These are phyloP conservation scores for Stachybotrys echinatus DNA, from an alignment of 2,329 filamentous ascomycete genomes.

Conservation along the genomic window DNA sequence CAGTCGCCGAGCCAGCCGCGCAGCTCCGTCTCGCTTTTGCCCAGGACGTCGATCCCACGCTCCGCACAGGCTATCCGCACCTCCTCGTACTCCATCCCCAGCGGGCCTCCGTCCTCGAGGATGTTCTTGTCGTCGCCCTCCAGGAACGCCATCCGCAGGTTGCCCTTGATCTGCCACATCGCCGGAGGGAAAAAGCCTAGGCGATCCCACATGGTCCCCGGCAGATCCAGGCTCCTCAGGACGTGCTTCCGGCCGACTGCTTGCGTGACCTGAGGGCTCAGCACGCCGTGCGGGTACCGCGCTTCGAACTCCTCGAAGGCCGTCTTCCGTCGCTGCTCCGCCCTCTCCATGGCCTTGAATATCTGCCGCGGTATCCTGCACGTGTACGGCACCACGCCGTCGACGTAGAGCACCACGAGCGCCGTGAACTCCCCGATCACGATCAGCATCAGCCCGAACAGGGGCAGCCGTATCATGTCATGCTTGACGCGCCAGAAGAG, in stretches of 20 bases:
- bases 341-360: conserved; percentile 46
- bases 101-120: conserved; percentile 51
- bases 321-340: conserved; percentile 44
- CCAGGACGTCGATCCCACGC: conserved; percentile 55
- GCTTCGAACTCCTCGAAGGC: conserved; percentile 40
- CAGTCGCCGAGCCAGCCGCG: conserved; percentile 39
- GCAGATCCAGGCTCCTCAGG: conserved; percentile 37
- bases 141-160: conserved; percentile 56
- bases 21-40: conserved; percentile 53
- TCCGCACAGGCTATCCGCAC: conserved; percentile 66
- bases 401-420: conserved; percentile 67
- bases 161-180: conserved; percentile 50
- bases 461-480: conserved; percentile 72
- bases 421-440: conserved; percentile 85
- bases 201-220: conserved; percentile 44
- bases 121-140: conserved; percentile 68
- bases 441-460: conserved; percentile 71
- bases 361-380: conserved; percentile 80
- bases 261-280: conserved; percentile 23
- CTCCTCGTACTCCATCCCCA: conserved; percentile 56
- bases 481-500: conserved; percentile 62
- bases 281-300: conserved; percentile 26
- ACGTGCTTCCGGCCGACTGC: conserved; percentile 29
- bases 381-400: conserved; percentile 67
- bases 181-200: conserved; percentile 40